Percentiles rank a stretch among this genome's conserved stretches.
Conservation (phyloP, 116 monocot genomes). For the Iris pallida region DNA sequence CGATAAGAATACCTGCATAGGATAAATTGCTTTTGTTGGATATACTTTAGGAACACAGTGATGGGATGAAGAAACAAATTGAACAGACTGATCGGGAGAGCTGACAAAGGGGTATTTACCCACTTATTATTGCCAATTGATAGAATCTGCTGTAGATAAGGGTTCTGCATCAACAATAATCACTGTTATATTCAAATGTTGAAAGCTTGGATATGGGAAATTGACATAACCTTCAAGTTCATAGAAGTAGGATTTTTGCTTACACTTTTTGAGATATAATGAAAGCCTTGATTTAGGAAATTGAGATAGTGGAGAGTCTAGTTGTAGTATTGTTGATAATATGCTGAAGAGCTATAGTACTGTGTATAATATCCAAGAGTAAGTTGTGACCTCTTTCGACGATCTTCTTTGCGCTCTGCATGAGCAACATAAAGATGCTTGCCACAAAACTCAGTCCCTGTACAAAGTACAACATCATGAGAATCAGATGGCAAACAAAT, state of each 20-base stretch:
- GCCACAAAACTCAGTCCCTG: conserved; percentile 25
- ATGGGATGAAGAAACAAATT: background rate
- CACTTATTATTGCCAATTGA: background rate
- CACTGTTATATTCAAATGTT: too few relatives aligned
- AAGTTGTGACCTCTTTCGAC: background rate
- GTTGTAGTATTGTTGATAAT: background rate
- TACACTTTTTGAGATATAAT: background rate
- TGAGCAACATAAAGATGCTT: conserved; percentile 30
- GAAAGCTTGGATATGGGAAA: too few relatives aligned
- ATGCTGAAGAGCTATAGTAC: background rate
- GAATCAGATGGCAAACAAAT: background rate
- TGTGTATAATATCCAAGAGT: background rate
- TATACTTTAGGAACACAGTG: background rate
- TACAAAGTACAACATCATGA: background rate
- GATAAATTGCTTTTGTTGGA: background rate
- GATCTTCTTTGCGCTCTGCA: conserved; percentile 22
- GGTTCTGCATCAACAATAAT: too few relatives aligned
- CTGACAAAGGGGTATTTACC: background rate
- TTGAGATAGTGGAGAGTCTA: background rate
- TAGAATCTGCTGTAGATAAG: background rate
- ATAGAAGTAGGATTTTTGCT: background rate
- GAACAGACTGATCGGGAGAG: background rate
- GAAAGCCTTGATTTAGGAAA: background rate
- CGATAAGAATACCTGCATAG: background rate
- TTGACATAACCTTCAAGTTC: background rate